phyloP scores from a whole-genome alignment of 2,329 filamentous ascomycete genomes.

The Emmonsia crescens region DNA sequence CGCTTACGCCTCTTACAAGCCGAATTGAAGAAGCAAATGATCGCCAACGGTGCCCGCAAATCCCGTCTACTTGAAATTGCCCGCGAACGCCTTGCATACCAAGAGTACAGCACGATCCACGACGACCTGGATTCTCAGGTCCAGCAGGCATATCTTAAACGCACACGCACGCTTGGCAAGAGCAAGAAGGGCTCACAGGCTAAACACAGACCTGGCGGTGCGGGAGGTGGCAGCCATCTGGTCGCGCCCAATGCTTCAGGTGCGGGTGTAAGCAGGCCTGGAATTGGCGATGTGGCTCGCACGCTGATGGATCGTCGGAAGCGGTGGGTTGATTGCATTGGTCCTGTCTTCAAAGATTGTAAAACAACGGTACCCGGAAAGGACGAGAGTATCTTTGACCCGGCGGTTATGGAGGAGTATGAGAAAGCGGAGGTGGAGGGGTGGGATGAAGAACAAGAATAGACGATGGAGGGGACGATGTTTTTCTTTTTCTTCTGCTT shows the following conservation, averaged over 20 bases:
- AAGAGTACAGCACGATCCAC: constrained; percentile 93
- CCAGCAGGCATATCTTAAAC: constrained; percentile 88
- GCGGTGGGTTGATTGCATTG: constrained; percentile 85
- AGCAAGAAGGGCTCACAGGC: constrained; percentile 74
- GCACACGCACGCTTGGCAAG: constrained; percentile 87
- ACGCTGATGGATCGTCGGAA: constrained; percentile 83
- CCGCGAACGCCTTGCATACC: constrained; percentile 85
- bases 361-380: constrained; percentile 60
- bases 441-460: constrained; percentile 72
- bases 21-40: constrained; percentile 69
- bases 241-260: constrained; percentile 29
- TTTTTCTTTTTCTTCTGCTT: constrained; percentile 1
- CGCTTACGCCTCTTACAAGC: constrained; percentile 76
- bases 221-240: constrained; percentile 57
- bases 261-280: constrained; percentile 39
- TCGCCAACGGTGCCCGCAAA: constrained; percentile 85
- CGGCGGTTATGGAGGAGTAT: constrained; percentile 59
- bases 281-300: constrained; percentile 80
- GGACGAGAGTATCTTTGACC: constrained; percentile 64
- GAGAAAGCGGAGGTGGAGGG: constrained; percentile 67
- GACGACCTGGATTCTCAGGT: constrained; percentile 94
- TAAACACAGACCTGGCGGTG: constrained; percentile 49
- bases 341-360: constrained; percentile 79
- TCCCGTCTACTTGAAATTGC: constrained; percentile 75
- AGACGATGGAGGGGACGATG: not conserved